Evolutionary conservation across 768 basidiomycete species (phyloP), one percentile per base, ranked within the genome.

Genomic region (Termitomyces sp.): DNA sequence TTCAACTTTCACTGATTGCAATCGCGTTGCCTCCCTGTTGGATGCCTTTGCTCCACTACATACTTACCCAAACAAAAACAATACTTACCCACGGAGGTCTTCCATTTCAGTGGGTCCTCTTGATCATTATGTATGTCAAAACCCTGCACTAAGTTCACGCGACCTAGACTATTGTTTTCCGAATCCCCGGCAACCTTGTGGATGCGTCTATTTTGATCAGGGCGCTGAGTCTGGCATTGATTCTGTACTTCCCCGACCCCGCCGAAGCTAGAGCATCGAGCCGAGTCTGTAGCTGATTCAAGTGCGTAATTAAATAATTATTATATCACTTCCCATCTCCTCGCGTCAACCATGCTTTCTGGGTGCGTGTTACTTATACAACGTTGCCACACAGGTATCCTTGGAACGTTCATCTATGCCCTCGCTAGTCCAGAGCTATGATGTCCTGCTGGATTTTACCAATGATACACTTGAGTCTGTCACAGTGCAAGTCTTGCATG

Each of bases 381-480:
- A 44, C 35, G 54, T 56, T 51, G 53, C 33, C 42, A 54, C 28
- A 49, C 35, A 61, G 57, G 53, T 51, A 46, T 20, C 35, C 45
- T 57, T 42, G 54, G 42, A 55, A 45, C 71, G 62, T 20, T 32
- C 20, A 48, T 62, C 61, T 65, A 89, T 90, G 88, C 88, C 88
- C 61, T 81, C 80, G 33, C 74, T 79, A 66, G 77, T 84, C 15
- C 80, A 86, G 71, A 71, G 69, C 62, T 89, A 87, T 75, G 88
- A 88, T 68, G 80, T 89, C 69, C 77, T 84, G 58, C 83, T 90
- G 70, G 85, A 86, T 70, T 81, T 90, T 71, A 82, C 81, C 54
- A 90, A 90, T 71, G 88, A 90, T 67, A 88, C 86, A 16, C 82
- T 78, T 66, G 84, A 87, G 68, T 81, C 77, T 57, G 81, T 85